Percentiles rank a stretch among this genome's conserved stretches.
Conservation (phyloP, 1,139 yeast genomes). For the Debaryomycetaceae sp. region DNA sequence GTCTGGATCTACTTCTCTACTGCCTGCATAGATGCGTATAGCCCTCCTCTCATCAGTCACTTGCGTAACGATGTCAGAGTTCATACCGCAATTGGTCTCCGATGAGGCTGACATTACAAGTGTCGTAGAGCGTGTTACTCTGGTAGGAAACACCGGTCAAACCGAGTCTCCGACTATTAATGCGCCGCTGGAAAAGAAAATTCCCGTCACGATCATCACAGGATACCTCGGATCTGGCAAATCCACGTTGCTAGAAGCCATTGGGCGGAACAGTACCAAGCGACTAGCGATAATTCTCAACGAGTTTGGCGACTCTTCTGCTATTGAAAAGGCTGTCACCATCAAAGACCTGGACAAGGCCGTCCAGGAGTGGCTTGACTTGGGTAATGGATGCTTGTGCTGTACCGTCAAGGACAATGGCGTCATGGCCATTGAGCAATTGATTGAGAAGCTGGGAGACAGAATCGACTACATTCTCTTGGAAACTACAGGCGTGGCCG, state of each 20-base stretch:
- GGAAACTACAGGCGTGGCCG: slow-evolving; percentile 98
- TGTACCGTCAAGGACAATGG: slow-evolving; percentile 95
- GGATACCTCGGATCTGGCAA: slow-evolving; percentile 96
- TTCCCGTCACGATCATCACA: slow-evolving; percentile 87
- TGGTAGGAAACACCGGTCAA: background rate
- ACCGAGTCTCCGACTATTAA: slow-evolving; percentile 3
- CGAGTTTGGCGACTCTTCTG: slow-evolving; percentile 84
- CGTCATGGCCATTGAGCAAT: slow-evolving; percentile 83
- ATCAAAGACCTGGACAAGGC: slow-evolving; percentile 49
- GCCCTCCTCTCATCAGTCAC: too few species aligned
- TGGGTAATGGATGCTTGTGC: slow-evolving; percentile 94
- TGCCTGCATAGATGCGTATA: too few species aligned
- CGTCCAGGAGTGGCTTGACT: slow-evolving; percentile 89
- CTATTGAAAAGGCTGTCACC: slow-evolving; percentile 78
- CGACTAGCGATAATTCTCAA: slow-evolving; percentile 83
- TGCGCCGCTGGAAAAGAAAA: slow-evolving; percentile 36
- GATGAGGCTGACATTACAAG: background rate
- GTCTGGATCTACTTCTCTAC: too few species aligned
- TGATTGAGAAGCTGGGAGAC: slow-evolving; percentile 62
- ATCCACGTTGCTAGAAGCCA: slow-evolving; percentile 67
- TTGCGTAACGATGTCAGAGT: background rate
- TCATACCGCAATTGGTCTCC: background rate
- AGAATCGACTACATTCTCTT: slow-evolving; percentile 78
- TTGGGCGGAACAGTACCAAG: slow-evolving; percentile 59
- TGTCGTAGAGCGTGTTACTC: background rate